Evolutionary conservation across 1,284 basidiomycete genomes (phyloP).

Genomic region (Mycena sp.): DNA sequence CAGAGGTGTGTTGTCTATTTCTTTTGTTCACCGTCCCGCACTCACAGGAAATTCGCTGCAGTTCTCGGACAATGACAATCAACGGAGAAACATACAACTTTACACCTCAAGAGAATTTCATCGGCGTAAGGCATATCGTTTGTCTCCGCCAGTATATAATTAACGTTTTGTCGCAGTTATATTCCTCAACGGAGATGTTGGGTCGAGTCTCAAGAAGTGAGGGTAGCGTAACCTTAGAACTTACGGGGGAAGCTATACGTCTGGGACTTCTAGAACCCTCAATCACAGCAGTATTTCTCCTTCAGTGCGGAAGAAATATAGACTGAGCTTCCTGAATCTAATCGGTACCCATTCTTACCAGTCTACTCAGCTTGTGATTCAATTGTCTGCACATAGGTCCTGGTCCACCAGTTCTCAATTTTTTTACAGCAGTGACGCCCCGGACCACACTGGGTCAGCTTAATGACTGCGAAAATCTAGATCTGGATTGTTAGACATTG

Average conservation of each 20-base stretch:
- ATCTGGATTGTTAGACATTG: too few relatives aligned
- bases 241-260: constrained; percentile 49
- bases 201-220: constrained; percentile 45
- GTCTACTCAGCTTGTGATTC: too few relatives aligned
- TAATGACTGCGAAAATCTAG: too few relatives aligned
- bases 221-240: constrained; percentile 46
- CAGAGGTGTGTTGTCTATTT: constrained; percentile 48
- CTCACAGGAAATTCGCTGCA: constrained; percentile 27
- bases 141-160: constrained; percentile 34
- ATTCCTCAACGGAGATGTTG: constrained; percentile 36
- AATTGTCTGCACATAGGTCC: too few relatives aligned
- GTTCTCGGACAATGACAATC: constrained; percentile 41
- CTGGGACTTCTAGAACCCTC: constrained; percentile 47
- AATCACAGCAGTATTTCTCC: constrained; percentile 48
- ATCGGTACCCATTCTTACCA: too few relatives aligned
- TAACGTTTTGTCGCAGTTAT: constrained; percentile 24
- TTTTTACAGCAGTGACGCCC: too few relatives aligned
- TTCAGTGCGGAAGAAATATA: constrained; percentile 51
- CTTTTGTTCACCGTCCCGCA: constrained; percentile 1
- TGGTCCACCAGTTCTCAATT: too few relatives aligned
- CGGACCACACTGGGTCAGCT: too few relatives aligned
- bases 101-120: constrained; percentile 45
- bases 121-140: constrained; percentile 25
- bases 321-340: too few relatives aligned
- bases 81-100: constrained; percentile 33